Percentiles rank a stretch among this genome's conserved stretches.
Evolutionary conservation across 169 alveolate genomes (phyloP).

Genomic region (Plasmodium gonderi): DNA sequence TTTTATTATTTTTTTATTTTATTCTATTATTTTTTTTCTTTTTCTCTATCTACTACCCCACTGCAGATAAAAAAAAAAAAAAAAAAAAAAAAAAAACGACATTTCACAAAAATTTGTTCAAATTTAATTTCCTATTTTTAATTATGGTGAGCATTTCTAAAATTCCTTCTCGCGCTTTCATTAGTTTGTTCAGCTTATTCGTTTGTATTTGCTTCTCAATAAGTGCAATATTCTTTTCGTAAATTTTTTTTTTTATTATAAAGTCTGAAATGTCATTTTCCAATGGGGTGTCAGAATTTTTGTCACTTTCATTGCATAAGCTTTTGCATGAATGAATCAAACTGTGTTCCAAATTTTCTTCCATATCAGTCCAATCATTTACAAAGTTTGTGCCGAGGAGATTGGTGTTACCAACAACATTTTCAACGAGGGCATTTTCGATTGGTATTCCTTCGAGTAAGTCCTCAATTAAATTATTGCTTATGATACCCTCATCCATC

Average conservation of each 20-base stretch:
- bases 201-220: slow-evolving; percentile 52
- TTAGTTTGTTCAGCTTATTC: slow-evolving; percentile 43
- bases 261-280: background rate
- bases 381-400: too few relatives aligned
- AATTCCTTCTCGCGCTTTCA: slow-evolving; percentile 20
- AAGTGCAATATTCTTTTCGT: slow-evolving; percentile 64
- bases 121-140: slow-evolving; percentile 45
- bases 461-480: background rate
- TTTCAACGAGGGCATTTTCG: background rate
- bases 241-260: slow-evolving; percentile 46
- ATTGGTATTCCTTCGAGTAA: background rate
- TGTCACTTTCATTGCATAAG: slow-evolving; percentile 6
- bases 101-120: background rate
- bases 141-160: slow-evolving; percentile 38
- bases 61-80: background rate
- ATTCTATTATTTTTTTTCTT: background rate
- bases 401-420: too few relatives aligned
- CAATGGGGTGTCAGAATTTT: background rate
- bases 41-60: background rate
- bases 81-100: background rate
- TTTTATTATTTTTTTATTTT: background rate
- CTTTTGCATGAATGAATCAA: background rate
- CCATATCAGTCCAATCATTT: too few relatives aligned
- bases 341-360: too few relatives aligned
- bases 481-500: background rate